These are phyloP conservation scores for Gossypium gossypioides DNA, from an alignment of 441 rosid genomes.

Conservation along the genomic window DNA sequence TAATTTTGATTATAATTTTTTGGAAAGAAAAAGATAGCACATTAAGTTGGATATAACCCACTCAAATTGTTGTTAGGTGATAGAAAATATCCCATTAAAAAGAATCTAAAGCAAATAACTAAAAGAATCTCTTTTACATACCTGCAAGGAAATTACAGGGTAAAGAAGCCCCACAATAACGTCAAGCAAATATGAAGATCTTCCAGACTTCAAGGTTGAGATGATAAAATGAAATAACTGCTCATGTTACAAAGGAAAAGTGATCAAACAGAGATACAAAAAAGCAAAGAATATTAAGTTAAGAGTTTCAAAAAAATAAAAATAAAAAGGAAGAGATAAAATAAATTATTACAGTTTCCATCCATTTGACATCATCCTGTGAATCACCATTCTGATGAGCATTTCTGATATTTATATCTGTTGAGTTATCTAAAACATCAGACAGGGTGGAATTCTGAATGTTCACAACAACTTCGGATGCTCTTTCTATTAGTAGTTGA, in stretches of 20 bases:
- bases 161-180: constrained; percentile 64
- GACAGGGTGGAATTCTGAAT: constrained; percentile 65
- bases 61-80: not conserved
- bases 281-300: not conserved
- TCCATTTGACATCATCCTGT: constrained; percentile 89
- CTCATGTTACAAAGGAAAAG: constrained; percentile 13
- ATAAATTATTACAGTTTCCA: constrained; percentile 75
- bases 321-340: not conserved
- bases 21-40: not conserved
- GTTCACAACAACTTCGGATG: constrained; percentile 62
- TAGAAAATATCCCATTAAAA: not conserved
- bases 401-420: constrained; percentile 36
- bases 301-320: constrained; percentile 2
- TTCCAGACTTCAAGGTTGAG: constrained; percentile 85
- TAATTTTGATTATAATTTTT: not conserved
- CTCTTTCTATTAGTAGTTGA: constrained; percentile 49
- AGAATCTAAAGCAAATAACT: constrained; percentile 9
- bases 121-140: constrained; percentile 23
- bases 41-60: not conserved
- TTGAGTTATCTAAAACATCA: constrained; percentile 43
- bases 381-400: constrained; percentile 48
- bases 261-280: constrained; percentile 10
- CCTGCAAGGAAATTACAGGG: constrained; percentile 92
- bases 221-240: constrained; percentile 88
- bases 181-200: constrained; percentile 84